A percentile compares a stretch with the other conserved stretches of the same genome.
Conservation (phyloP, 345 rosid genomes). For the Garcia nutans region DNA sequence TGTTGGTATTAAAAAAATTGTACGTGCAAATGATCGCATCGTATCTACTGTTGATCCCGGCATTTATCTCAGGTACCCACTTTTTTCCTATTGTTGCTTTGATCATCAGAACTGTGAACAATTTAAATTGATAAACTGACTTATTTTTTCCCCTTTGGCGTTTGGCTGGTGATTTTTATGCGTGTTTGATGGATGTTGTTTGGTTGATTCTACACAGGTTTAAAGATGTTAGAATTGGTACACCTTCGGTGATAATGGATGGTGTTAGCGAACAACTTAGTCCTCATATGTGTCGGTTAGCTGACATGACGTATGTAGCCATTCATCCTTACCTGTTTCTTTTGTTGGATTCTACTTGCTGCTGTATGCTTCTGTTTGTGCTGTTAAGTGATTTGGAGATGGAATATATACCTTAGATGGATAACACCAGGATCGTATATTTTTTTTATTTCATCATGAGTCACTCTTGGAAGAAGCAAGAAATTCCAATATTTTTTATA, state of each 20-base stretch:
- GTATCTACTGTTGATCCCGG: conserved; percentile 47
- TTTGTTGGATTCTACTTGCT: neutral
- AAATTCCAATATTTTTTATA: neutral
- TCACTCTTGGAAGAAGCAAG: neutral
- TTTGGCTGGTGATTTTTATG: too few relatives aligned
- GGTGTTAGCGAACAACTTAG: conserved; percentile 36
- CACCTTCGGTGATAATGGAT: conserved; percentile 43
- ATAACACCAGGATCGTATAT: neutral
- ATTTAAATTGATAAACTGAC: neutral
- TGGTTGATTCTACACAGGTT: too few relatives aligned
- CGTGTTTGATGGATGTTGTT: too few relatives aligned
- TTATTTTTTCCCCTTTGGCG: neutral
- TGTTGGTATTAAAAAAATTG: conserved; percentile 78
- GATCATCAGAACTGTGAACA: neutral
- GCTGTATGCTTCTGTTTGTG: neutral
- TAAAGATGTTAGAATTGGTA: conserved; percentile 64
- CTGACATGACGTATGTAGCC: conserved; percentile 66
- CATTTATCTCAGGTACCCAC: conserved; percentile 55
- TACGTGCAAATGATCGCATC: conserved; percentile 67
- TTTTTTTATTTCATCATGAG: too few relatives aligned
- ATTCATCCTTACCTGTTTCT: neutral
- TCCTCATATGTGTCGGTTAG: conserved; percentile 83
- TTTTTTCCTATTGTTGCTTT: neutral
- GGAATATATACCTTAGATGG: neutral
- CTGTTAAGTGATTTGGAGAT: neutral